Conservation (phyloP, 2,329 filamentous ascomycete genomes). For the Aureobasidium sp. region DNA sequence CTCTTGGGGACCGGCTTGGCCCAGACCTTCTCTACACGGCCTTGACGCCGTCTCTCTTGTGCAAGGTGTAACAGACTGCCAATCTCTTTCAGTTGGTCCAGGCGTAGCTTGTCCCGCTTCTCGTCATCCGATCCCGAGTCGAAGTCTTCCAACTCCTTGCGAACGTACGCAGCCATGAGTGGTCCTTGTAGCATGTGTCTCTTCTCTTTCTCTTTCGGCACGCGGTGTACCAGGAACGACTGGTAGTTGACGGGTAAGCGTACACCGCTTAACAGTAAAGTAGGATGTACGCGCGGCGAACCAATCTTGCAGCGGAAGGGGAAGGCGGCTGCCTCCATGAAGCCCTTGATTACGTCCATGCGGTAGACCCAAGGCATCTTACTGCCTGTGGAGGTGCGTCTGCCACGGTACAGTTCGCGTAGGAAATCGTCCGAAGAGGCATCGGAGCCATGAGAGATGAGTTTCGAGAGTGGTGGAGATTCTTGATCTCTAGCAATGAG, state of each 20-base stretch:
- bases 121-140: conserved; percentile 33
- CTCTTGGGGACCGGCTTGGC: not conserved
- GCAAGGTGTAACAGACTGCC: conserved; percentile 52
- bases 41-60: conserved; percentile 54
- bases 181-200: conserved; percentile 53
- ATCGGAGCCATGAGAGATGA: conserved; percentile 6
- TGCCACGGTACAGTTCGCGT: conserved; percentile 45
- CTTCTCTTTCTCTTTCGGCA: conserved; percentile 49
- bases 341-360: conserved; percentile 48
- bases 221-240: conserved; percentile 47
- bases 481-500: conserved; percentile 9
- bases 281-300: conserved; percentile 37
- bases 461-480: conserved; percentile 1
- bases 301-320: conserved; percentile 50
- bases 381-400: conserved; percentile 49
- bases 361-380: conserved; percentile 55
- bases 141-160: conserved; percentile 48
- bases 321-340: conserved; percentile 53
- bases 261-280: conserved; percentile 33
- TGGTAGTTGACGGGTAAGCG: conserved; percentile 53
- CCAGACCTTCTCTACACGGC: conserved; percentile 37
- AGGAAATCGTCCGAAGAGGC: conserved; percentile 16
- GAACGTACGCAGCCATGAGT: conserved; percentile 48
- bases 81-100: conserved; percentile 53
- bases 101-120: conserved; percentile 25